Conservation (phyloP, 1,139 yeast genomes). For the Kurtzmaniella quercitrusa region DNA sequence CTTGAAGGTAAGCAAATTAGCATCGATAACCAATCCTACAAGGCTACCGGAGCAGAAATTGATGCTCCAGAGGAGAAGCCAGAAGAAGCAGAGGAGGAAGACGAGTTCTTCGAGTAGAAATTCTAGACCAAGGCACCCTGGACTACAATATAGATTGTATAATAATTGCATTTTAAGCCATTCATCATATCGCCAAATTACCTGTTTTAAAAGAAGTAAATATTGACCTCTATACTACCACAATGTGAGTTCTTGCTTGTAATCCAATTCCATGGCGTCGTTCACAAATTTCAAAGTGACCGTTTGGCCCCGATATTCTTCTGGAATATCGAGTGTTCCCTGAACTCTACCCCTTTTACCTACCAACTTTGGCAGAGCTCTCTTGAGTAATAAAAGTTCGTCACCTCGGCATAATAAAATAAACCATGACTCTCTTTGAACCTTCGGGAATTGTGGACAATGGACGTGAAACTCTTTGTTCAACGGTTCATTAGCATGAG, state of each 20-base stretch:
- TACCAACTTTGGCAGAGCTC: constrained; percentile 57
- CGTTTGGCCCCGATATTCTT: constrained; percentile 31
- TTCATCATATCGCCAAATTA: background rate
- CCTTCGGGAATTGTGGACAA: constrained; percentile 81
- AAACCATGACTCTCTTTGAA: constrained; percentile 95
- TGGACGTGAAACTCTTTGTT: constrained; percentile 62
- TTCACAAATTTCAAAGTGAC: constrained; percentile 51
- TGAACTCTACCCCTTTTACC: constrained; percentile 41
- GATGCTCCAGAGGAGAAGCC: constrained; percentile 36
- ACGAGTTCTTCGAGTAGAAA: constrained; percentile 41
- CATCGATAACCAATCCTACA: constrained; percentile 16
- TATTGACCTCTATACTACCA: background rate
- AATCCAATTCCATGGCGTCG: constrained; percentile 62
- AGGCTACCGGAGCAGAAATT: constrained; percentile 25
- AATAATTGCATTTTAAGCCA: constrained; percentile 3
- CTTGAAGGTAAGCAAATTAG: constrained; percentile 42
- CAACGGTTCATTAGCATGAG: constrained; percentile 52
- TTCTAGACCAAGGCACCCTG: constrained; percentile 4
- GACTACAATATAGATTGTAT: constrained; percentile 2
- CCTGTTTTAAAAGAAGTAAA: background rate
- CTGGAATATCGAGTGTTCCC: constrained; percentile 49
- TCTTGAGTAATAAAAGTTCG: constrained; percentile 57
- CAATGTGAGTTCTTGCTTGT: constrained; percentile 13
- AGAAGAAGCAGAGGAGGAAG: constrained; percentile 27
- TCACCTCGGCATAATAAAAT: constrained; percentile 49